Conservation (phyloP, 2,329 filamentous ascomycete species). For the Fusarium buharicum region DNA sequence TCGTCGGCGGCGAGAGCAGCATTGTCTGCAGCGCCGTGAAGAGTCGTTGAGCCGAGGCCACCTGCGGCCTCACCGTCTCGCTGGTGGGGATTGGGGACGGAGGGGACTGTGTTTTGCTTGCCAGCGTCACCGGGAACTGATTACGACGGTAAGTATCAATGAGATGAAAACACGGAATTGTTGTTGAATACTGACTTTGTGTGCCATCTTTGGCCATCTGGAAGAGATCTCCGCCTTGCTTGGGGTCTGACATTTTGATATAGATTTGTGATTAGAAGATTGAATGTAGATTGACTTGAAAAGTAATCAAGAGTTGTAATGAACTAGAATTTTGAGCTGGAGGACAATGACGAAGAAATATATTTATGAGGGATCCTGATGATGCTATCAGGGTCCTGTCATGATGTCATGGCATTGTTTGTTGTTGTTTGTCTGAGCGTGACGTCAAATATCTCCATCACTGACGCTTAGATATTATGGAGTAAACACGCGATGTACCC, state of each 20-base stretch:
- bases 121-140: slow-evolving; percentile 26
- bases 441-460: slow-evolving; percentile 22
- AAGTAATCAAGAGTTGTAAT: neutral
- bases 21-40: slow-evolving; percentile 19
- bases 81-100: slow-evolving; percentile 21
- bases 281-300: no score
- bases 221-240: slow-evolving; percentile 30
- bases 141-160: no score
- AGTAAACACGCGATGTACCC: neutral
- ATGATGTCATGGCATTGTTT: slow-evolving; percentile 26
- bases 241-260: slow-evolving; percentile 18
- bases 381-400: neutral
- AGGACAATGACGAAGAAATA: fast-evolving
- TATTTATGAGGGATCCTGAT: slow-evolving; percentile 5
- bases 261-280: neutral
- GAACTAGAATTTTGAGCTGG: neutral
- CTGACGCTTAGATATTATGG: slow-evolving; percentile 27
- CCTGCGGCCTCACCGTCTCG: slow-evolving; percentile 11
- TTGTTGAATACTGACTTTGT: neutral
- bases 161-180: fast-evolving
- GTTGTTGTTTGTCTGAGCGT: neutral
- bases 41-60: slow-evolving; percentile 12
- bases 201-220: slow-evolving; percentile 34
- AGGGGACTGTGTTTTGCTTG: slow-evolving; percentile 21
- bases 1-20: neutral